Evolutionary conservation across 306 rosid genomes (phyloP).

Genomic region (Lupinus albus): DNA sequence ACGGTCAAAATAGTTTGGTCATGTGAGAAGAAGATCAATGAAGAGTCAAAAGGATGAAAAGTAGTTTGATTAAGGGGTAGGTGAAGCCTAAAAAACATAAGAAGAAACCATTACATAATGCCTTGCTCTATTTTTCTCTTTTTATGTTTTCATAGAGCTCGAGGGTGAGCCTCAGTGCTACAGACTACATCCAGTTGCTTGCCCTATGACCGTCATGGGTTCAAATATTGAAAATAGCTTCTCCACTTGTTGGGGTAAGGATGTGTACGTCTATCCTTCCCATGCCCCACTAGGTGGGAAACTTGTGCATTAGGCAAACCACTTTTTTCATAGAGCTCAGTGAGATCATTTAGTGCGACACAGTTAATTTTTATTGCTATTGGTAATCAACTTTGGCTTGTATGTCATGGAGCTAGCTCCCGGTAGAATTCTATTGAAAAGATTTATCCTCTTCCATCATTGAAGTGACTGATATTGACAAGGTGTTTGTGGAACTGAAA

Average conservation of each 20-base stretch:
- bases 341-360: background rate
- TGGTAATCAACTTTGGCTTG: background rate
- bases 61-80: background rate
- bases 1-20: background rate
- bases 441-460: background rate
- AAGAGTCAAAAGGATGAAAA: background rate
- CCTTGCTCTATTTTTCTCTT: background rate
- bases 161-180: too few species aligned
- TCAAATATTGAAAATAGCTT: too few species aligned
- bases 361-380: background rate
- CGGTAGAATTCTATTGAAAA: background rate
- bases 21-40: background rate
- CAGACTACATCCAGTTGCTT: too few species aligned
- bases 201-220: too few species aligned
- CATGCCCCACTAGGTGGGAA: too few species aligned
- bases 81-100: background rate
- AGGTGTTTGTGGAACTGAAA: constrained; percentile 3
- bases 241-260: too few species aligned
- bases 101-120: background rate
- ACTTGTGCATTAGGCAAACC: too few species aligned
- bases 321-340: too few species aligned
- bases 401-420: background rate
- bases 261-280: too few species aligned
- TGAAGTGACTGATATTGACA: constrained; percentile 11
- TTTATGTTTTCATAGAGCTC: background rate